A percentile compares a stretch with the other conserved stretches of the same genome.
These are phyloP conservation scores for Cadophora gregata DNA, from an alignment of 2,329 filamentous ascomycete species.

Conservation along the genomic window DNA sequence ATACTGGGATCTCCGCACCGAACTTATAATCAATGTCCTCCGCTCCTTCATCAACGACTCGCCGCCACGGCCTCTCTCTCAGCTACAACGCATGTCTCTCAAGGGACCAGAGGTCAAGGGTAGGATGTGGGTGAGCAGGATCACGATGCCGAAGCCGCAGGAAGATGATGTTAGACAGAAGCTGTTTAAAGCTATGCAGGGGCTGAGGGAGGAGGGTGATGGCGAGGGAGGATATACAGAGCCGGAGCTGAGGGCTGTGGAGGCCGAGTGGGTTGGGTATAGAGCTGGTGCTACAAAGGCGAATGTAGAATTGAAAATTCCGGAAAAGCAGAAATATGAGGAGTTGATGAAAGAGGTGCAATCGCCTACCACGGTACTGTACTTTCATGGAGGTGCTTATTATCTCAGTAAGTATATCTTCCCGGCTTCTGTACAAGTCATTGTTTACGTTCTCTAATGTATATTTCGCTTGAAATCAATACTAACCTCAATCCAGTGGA, in stretches of 20 bases:
- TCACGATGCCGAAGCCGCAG: conserved; percentile 64
- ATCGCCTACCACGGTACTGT: conserved; percentile 69
- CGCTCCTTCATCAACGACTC: conserved; percentile 61
- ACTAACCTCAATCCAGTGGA: conserved; percentile 53
- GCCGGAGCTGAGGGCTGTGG: conserved; percentile 61
- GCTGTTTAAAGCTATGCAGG: conserved; percentile 62
- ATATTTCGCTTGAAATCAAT: background rate
- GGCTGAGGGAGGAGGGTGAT: conserved; percentile 50
- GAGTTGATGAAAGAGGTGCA: conserved; percentile 71
- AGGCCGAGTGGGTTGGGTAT: conserved; percentile 80
- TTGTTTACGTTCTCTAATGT: background rate
- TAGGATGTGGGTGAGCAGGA: conserved; percentile 79
- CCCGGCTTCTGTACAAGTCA: background rate
- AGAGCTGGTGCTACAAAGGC: conserved; percentile 58
- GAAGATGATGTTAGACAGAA: conserved; percentile 62
- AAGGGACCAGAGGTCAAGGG: conserved; percentile 75
- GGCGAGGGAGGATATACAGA: conserved; percentile 47
- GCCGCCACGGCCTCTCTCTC: conserved; percentile 53
- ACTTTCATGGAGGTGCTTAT: conserved; percentile 79
- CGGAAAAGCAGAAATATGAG: conserved; percentile 68
- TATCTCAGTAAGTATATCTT: conserved; percentile 54
- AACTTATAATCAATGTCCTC: conserved; percentile 74
- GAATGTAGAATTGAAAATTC: conserved; percentile 58
- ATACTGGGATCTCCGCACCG: conserved; percentile 80
- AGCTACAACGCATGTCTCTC: conserved; percentile 66